These are phyloP conservation scores for Glycine soja DNA, from an alignment of 306 rosid genomes.

Conservation along the genomic window DNA sequence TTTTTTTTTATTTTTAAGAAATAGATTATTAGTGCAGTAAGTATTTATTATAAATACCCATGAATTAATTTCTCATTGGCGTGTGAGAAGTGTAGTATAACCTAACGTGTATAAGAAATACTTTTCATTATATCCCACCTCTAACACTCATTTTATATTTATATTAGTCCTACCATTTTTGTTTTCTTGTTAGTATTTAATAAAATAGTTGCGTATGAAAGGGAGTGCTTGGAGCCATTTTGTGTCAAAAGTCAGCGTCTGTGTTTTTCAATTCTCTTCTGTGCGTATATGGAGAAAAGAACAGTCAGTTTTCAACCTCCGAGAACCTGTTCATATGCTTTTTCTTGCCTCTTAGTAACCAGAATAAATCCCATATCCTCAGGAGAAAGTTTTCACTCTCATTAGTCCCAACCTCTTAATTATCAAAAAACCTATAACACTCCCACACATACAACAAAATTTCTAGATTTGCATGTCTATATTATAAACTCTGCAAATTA, in stretches of 20 bases:
- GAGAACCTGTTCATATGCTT: conserved; percentile 42
- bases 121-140: not conserved
- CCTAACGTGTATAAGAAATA: not conserved
- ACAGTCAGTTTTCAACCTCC: conserved; percentile 45
- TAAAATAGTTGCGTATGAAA: conserved; percentile 55
- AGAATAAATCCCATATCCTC: conserved; percentile 36
- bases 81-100: not conserved
- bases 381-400: conserved; percentile 16
- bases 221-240: conserved; percentile 60
- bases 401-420: conserved; percentile 5
- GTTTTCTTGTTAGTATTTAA: conserved; percentile 1
- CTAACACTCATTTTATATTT: not conserved
- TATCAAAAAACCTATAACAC: conserved; percentile 11
- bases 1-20: not conserved
- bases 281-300: conserved; percentile 41
- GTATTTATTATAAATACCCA: not conserved
- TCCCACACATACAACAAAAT: conserved; percentile 10
- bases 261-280: conserved; percentile 42
- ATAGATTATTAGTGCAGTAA: not conserved
- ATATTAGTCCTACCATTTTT: not conserved
- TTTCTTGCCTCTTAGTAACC: conserved; percentile 37
- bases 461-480: conserved; percentile 30
- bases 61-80: not conserved
- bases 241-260: conserved; percentile 83
- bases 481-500: not conserved